phyloP scores from a whole-genome alignment of 2,329 filamentous ascomycete species.

The Bimuria novae-zelandiae region DNA sequence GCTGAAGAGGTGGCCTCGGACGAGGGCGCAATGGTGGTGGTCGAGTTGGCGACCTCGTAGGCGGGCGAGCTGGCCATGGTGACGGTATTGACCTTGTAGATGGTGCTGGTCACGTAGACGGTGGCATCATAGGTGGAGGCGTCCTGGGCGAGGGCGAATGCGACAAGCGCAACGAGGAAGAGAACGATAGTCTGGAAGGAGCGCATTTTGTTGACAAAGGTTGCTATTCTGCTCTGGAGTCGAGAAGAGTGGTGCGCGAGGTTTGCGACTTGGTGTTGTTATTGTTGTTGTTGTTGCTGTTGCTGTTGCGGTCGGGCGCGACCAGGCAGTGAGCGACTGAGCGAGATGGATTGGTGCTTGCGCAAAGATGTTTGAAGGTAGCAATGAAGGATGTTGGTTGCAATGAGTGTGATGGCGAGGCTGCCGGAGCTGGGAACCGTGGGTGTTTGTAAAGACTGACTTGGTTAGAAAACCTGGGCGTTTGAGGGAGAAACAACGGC shows the following conservation, averaged over 20 bases:
- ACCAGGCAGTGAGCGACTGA: slow-evolving; percentile 5
- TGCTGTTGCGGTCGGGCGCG: slow-evolving; percentile 11
- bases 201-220: slow-evolving; percentile 35
- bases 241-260: background rate
- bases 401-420: slow-evolving; percentile 17
- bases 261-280: background rate
- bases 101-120: slow-evolving; percentile 44
- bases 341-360: background rate
- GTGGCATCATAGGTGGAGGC: slow-evolving; percentile 37
- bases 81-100: slow-evolving; percentile 46
- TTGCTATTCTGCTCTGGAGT: slow-evolving; percentile 3
- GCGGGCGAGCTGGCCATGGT: slow-evolving; percentile 38
- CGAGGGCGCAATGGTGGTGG: slow-evolving; percentile 35
- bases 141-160: slow-evolving; percentile 35
- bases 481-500: slow-evolving; percentile 29
- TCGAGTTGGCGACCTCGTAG: slow-evolving; percentile 36
- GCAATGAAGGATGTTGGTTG: slow-evolving; percentile 12
- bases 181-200: slow-evolving; percentile 41
- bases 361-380: background rate
- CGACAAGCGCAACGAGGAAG: slow-evolving; percentile 42
- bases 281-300: slow-evolving; percentile 1
- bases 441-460: slow-evolving; percentile 20
- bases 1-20: slow-evolving; percentile 11
- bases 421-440: slow-evolving; percentile 11
- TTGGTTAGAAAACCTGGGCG: slow-evolving; percentile 24